phyloP scores from a whole-genome alignment of 1,139 yeast species.

The Suhomyces ambrosiae region DNA sequence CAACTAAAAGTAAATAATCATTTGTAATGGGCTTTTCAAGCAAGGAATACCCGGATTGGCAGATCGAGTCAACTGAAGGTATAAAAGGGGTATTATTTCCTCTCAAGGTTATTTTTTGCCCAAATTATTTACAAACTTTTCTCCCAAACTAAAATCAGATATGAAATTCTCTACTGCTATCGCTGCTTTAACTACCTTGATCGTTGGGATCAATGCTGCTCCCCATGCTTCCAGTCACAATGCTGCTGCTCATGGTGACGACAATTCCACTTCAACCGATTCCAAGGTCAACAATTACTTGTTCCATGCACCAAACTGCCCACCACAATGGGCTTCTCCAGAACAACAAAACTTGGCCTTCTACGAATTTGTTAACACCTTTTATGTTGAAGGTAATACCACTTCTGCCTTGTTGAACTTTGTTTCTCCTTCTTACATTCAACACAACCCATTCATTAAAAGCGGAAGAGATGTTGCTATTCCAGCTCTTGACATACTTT shows the following conservation, averaged over 20 bases:
- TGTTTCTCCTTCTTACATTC: constrained; percentile 4
- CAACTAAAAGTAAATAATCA: not conserved
- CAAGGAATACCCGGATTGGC: not conserved
- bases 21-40: not conserved
- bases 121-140: not conserved
- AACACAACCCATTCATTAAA: constrained; percentile 4
- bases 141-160: not conserved
- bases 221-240: no score
- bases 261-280: no score
- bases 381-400: constrained; percentile 3
- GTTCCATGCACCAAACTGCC: constrained; percentile 4
- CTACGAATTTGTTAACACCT: constrained; percentile 5
- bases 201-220: not conserved
- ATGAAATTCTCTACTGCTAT: constrained; percentile 4
- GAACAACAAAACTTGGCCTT: constrained; percentile 2
- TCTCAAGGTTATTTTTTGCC: no score
- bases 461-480: constrained; percentile 2
- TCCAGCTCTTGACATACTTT: not conserved
- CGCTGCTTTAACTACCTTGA: not conserved
- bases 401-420: constrained; percentile 2
- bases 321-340: constrained; percentile 2
- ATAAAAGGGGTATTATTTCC: not conserved
- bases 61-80: no score
- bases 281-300: no score
- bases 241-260: no score